A percentile compares a stretch with the other conserved stretches of the same genome.
phyloP scores from a whole-genome alignment of 2,329 filamentous ascomycete species.

The Lecanicillium sp. region DNA sequence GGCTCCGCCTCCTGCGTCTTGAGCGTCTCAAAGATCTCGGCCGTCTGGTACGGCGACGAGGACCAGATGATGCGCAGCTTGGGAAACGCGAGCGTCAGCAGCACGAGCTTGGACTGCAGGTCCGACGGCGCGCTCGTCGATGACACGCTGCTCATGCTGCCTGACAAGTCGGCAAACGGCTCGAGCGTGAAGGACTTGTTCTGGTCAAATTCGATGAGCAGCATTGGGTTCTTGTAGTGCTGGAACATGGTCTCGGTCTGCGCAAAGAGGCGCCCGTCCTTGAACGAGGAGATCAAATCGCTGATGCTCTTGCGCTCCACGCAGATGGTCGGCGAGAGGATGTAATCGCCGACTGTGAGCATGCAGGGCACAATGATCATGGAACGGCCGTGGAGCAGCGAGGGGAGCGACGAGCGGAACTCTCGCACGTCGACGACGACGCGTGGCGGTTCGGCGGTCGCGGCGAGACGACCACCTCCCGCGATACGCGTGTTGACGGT shows the following conservation, averaged over 20 bases:
- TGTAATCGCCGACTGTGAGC: constrained; percentile 93
- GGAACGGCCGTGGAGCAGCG: constrained; percentile 79
- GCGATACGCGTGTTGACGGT: constrained; percentile 97
- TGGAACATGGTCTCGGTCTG: constrained; percentile 93
- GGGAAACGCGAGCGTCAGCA: constrained; percentile 88
- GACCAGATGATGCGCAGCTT: constrained; percentile 90
- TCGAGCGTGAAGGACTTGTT: constrained; percentile 96
- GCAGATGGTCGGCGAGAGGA: constrained; percentile 84
- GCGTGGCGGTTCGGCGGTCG: constrained; percentile 80
- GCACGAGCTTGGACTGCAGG: constrained; percentile 84
- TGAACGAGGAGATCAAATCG: constrained; percentile 87
- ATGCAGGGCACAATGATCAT: constrained; percentile 91
- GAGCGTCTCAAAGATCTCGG: constrained; percentile 90
- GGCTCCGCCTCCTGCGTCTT: constrained; percentile 88
- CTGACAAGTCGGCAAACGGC: constrained; percentile 62
- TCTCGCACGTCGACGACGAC: constrained; percentile 95
- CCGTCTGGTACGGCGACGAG: constrained; percentile 87
- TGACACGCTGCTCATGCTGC: constrained; percentile 57
- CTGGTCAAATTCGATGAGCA: constrained; percentile 96
- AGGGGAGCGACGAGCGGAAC: constrained; percentile 88
- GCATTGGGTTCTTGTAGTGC: constrained; percentile 83
- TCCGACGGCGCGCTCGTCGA: constrained; percentile 58
- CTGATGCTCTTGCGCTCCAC: constrained; percentile 90
- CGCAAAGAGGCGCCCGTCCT: constrained; percentile 83
- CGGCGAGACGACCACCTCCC: constrained; percentile 76